Evolutionary conservation across 768 basidiomycete species (phyloP).

Genomic region (Phanerochaete sordida): DNA sequence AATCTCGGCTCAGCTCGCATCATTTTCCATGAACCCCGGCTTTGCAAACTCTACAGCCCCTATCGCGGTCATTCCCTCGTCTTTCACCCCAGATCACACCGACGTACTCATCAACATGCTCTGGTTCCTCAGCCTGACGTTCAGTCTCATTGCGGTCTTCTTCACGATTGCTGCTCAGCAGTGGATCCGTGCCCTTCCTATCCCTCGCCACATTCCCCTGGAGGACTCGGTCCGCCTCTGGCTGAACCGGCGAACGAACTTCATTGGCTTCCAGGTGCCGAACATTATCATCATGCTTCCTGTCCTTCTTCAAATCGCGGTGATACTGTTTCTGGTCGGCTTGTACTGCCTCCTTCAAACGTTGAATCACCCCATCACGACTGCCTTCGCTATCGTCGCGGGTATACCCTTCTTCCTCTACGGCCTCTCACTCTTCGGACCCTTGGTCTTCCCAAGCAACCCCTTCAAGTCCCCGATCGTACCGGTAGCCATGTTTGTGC

Average conservation of each 20-base stretch:
- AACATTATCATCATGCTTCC: constrained; percentile 9
- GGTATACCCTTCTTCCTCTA: constrained; percentile 4
- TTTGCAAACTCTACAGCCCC: constrained; percentile 12
- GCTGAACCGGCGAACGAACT: not conserved
- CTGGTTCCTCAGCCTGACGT: constrained; percentile 23
- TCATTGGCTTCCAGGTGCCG: constrained; percentile 4
- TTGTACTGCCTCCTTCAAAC: constrained; percentile 3
- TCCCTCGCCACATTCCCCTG: not conserved
- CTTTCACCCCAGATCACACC: not conserved
- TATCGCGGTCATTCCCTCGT: not conserved
- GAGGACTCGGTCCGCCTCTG: constrained; percentile 4
- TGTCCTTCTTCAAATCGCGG: constrained; percentile 10
- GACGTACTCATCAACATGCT: constrained; percentile 19
- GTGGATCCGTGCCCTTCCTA: constrained; percentile 18
- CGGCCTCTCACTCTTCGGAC: not conserved
- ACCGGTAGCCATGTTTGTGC: not conserved
- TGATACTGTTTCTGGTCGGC: constrained; percentile 11
- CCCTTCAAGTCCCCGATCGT: constrained; percentile 10
- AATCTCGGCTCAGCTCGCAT: constrained; percentile 9
- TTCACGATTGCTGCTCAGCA: constrained; percentile 26
- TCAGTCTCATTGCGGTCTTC: constrained; percentile 22
- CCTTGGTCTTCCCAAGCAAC: not conserved
- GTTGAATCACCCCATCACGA: constrained; percentile 1
- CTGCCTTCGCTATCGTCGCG: not conserved
- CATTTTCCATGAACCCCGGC: not conserved